Evolutionary conservation across 768 basidiomycete species (phyloP), one percentile per base, ranked within the genome.

Genomic region (Roridomyces roridus): DNA sequence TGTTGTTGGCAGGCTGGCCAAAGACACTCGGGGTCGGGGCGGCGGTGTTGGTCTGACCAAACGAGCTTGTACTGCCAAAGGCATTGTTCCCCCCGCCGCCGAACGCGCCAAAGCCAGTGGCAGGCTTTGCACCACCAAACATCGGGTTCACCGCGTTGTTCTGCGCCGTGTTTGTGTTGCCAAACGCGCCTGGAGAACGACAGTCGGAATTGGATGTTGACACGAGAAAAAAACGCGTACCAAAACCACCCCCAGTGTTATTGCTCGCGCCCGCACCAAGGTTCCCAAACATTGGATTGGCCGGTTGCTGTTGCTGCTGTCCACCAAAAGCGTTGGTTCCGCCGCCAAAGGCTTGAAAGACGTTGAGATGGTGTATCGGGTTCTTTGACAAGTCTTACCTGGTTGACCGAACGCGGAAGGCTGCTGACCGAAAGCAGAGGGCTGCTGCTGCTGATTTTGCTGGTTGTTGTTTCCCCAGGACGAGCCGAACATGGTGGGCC

Each of bases 221-320:
- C 49, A 31, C 62, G 43, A 55, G 42, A 47, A 55, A 54, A 69
- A 64, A 62, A 66, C 63, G 69, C 77, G 60, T 58, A 83, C 82
- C 79, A 65, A 83, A 83, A 58, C 75, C 80, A 45, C 70, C 55
- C 26, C 70, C 60, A 6, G 70, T 65, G 23, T 57, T 63, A 14
- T 64, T 66, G 9, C 76, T 67, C 51, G 72, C 72, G 55, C 58
- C 67, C 41, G 68, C 60, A 52, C 74, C 77, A 42, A 86, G 68
- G 59, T 81, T 84, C 45, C 91, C 91, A 70, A 92, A 93, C 89
- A 92, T 92, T 37, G 91, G 88, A 66, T 92, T 92, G 5, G 85
- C 81, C 60, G 79, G 80, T 2, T 80, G 81, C 64, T 82, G 82
- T 67, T 83, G 88, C 60, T 84, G 87, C 64, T 80, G 83, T 47